phyloP scores from a whole-genome alignment of 1,284 basidiomycete genomes.

The Fomitopsis betulina region DNA sequence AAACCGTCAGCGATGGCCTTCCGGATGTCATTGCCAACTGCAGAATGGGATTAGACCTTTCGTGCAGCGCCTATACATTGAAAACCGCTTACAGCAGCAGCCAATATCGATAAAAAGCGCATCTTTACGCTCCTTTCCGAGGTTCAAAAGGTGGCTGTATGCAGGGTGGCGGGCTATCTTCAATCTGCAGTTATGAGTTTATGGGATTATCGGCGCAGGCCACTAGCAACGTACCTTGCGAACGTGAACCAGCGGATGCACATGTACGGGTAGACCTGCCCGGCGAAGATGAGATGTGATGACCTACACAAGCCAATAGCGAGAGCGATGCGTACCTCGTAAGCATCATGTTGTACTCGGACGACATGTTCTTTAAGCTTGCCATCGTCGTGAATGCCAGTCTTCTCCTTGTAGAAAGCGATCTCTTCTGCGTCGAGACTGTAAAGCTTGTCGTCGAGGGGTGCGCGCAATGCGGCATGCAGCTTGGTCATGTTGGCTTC shows the following conservation, averaged over 20 bases:
- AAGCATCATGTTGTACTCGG: constrained; percentile 36
- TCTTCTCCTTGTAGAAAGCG: constrained; percentile 34
- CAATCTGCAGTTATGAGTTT: too few species aligned
- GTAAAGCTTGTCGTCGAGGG: constrained; percentile 7
- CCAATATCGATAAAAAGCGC: constrained; percentile 43
- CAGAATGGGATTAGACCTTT: too few species aligned
- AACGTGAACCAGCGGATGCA: constrained; percentile 8
- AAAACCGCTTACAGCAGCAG: constrained; percentile 47
- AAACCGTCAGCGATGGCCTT: constrained; percentile 38
- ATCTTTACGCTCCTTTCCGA: constrained; percentile 32
- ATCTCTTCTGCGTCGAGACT: constrained; percentile 21
- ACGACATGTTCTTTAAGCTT: constrained; percentile 41
- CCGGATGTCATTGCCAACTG: constrained; percentile 41
- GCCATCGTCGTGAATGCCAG: constrained; percentile 34
- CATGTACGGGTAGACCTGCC: constrained; percentile 7
- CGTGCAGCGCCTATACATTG: too few species aligned
- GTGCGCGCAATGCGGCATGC: neutral
- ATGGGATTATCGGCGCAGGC: too few species aligned
- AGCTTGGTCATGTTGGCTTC: too few species aligned
- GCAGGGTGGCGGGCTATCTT: constrained; percentile 34
- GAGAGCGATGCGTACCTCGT: constrained; percentile 24
- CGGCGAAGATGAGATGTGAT: neutral
- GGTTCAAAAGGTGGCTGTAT: constrained; percentile 36
- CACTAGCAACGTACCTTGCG: constrained; percentile 7
- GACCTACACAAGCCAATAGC: too few species aligned